phyloP scores from a whole-genome alignment of 371 early-diverging fungal genomes.

The Mucor saturninus region DNA sequence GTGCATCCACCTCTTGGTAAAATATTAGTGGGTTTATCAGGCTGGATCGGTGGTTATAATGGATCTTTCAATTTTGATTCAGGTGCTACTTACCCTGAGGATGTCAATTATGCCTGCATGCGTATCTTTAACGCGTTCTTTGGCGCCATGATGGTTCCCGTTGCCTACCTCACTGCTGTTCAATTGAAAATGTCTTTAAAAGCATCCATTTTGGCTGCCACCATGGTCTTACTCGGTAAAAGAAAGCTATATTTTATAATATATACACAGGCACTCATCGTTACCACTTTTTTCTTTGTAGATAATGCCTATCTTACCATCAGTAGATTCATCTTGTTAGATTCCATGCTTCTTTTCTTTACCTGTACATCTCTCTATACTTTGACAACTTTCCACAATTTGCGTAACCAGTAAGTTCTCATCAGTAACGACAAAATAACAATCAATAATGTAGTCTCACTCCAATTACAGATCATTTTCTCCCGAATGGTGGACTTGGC shows the following conservation, averaged over 20 bases:
- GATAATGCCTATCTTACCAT: conserved; percentile 91
- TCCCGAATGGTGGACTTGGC: conserved; percentile 86
- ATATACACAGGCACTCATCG: background rate
- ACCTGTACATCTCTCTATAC: conserved; percentile 87
- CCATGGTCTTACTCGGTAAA: conserved; percentile 82
- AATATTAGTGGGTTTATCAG: conserved; percentile 95
- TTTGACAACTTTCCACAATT: conserved; percentile 76
- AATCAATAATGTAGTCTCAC: too few species aligned
- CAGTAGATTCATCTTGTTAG: conserved; percentile 96
- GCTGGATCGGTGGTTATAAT: conserved; percentile 88
- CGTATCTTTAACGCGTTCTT: conserved; percentile 90
- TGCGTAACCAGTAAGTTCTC: conserved; percentile 63
- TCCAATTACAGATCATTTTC: conserved; percentile 71
- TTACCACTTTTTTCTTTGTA: conserved; percentile 21
- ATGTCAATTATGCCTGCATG: conserved; percentile 92
- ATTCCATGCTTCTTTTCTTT: conserved; percentile 96
- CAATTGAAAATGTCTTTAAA: conserved; percentile 74
- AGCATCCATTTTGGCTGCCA: conserved; percentile 73
- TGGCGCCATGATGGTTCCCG: conserved; percentile 92
- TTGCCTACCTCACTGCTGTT: conserved; percentile 90
- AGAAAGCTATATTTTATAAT: too few species aligned
- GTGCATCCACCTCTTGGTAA: conserved; percentile 99
- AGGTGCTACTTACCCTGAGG: conserved; percentile 82
- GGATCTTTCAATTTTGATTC: conserved; percentile 93
- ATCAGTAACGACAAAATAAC: too few species aligned